Evolutionary conservation across 257 asterid species (phyloP).

Genomic region (Scutellaria minor): DNA sequence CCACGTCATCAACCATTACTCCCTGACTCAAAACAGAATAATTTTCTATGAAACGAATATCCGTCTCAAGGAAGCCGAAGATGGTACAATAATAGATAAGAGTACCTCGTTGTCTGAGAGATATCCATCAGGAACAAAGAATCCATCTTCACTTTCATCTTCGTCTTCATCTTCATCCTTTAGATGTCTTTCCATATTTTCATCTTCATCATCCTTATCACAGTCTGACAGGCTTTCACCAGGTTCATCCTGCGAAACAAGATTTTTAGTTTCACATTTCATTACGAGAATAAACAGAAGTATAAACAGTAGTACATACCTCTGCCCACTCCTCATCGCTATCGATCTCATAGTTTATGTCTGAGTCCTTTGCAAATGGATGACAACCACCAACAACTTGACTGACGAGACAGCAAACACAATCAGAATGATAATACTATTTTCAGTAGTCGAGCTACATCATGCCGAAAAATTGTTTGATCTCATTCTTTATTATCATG

Average conservation of each 20-base stretch:
- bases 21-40: constrained; percentile 57
- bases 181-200: constrained; percentile 55
- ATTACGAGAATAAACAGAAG: constrained; percentile 26
- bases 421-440: constrained; percentile 30
- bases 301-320: constrained; percentile 55
- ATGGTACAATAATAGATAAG: neutral
- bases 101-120: constrained; percentile 96
- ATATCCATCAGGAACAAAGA: constrained; percentile 96
- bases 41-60: constrained; percentile 6
- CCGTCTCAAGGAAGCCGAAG: constrained; percentile 1
- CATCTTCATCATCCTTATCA: constrained; percentile 84
- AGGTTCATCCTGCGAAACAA: constrained; percentile 78
- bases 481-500: neutral
- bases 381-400: constrained; percentile 61
- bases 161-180: constrained; percentile 78
- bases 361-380: constrained; percentile 79
- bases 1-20: constrained; percentile 61
- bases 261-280: constrained; percentile 23
- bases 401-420: constrained; percentile 54
- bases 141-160: constrained; percentile 90
- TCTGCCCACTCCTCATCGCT: constrained; percentile 99
- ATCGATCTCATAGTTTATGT: constrained; percentile 84
- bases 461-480: neutral
- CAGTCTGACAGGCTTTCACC: constrained; percentile 97
- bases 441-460: constrained; percentile 7